Base-by-base conservation (phyloP, 192 early-diverging fungal genomes). In the Martensiomyces pterosporus region DNA sequence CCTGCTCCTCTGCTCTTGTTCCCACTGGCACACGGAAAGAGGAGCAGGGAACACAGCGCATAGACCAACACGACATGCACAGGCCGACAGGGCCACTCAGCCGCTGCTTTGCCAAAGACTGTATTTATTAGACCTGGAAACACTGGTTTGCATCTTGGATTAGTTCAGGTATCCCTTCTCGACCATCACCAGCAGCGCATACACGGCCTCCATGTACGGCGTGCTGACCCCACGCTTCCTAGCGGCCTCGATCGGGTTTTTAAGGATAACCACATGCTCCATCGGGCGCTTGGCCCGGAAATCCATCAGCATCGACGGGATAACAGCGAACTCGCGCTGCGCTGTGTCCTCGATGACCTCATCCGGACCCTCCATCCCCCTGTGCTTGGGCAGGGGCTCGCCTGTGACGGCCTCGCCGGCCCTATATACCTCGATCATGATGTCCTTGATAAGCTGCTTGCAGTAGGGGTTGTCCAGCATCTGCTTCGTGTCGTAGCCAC, bases 261-360 rank as follows among this genome's bases (percentile, higher is more conserved):
- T 57, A 13, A 84, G 41, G 40, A 84, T 78, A 8, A 78, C 79
- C 36, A 69, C 78, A 18, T 79, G 67, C 56, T 84, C 82, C 67
- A 84, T 61, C 23, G 76, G 68, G 16, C 74, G 48, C 3, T 52
- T 51, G 1, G 64, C 60, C 35, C 57, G 46, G 45, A 61, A 80
- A 50, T 84, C 82, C 64, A 79, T 65, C 39, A 84, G 64, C 82
- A 84, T 84, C 51, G 78, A 80, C 10, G 82, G 80, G 33, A 57
- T 53, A 15, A 67, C 62, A 3, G 61, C 39, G n/a, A 18, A 37
- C 4, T 47, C 43, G 1, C 45, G 29, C 6, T 21, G 35, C 14
- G 60, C 60, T 0, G 68, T 68, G 3, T 47, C 39, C 24, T 53
- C 34, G 40, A 77, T 54, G 22, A 57, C 58, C 10, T 47, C 65